A percentile compares a stretch with the other conserved stretches of the same genome.
These are phyloP conservation scores for Botryosphaeria dothidea DNA, from an alignment of 2,329 filamentous ascomycete species.

Conservation along the genomic window DNA sequence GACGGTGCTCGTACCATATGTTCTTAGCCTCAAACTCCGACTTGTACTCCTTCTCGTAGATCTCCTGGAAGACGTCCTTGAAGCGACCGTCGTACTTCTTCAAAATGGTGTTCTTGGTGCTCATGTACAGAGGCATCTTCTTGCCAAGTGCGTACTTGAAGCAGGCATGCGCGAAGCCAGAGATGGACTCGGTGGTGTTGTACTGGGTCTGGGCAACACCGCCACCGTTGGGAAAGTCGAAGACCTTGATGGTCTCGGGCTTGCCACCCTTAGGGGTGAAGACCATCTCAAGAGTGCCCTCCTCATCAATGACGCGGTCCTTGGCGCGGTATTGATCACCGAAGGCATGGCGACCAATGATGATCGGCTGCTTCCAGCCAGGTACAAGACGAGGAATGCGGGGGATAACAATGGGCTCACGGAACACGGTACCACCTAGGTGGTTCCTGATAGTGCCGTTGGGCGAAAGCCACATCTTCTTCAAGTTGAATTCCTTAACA, in stretches of 20 bases:
- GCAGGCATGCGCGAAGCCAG: conserved; percentile 89
- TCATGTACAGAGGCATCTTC: conserved; percentile 95
- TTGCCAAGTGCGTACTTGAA: conserved; percentile 95
- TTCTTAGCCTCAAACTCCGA: conserved; percentile 84
- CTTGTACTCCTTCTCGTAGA: conserved; percentile 88
- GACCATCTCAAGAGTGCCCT: conserved; percentile 90
- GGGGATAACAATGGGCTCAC: conserved; percentile 96
- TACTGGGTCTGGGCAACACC: conserved; percentile 95
- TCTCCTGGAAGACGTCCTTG: conserved; percentile 99
- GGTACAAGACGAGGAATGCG: conserved; percentile 90
- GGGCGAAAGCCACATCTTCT: conserved; percentile 99
- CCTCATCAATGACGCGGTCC: conserved; percentile 79
- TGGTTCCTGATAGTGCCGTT: conserved; percentile 81
- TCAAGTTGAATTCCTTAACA: conserved; percentile 97
- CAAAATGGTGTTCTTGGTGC: conserved; percentile 99
- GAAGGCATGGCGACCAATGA: conserved; percentile 97
- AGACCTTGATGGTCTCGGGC: conserved; percentile 86
- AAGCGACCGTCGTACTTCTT: conserved; percentile 99
- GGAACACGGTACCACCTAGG: conserved; percentile 94
- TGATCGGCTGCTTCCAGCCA: conserved; percentile 98
- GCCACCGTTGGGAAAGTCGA: conserved; percentile 80
- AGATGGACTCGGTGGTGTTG: conserved; percentile 96
- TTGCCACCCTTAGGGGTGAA: conserved; percentile 82
- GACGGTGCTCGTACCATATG: conserved; percentile 99
- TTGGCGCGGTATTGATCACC: conserved; percentile 98